These are phyloP conservation scores for Nicotiana benthamiana DNA, from an alignment of 257 asterid species.

Conservation along the genomic window DNA sequence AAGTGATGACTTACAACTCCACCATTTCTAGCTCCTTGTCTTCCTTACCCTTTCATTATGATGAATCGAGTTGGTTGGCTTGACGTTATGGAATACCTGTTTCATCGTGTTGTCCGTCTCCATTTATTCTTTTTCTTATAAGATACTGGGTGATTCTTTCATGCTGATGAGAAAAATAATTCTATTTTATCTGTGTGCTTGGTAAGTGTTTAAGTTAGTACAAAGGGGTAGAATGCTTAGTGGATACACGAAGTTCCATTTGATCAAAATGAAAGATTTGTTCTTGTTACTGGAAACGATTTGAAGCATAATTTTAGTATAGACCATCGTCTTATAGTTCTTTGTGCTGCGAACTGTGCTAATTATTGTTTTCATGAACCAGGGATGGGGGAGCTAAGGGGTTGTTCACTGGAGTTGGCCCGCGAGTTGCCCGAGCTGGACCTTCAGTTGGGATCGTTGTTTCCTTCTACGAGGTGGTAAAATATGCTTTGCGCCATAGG, in stretches of 20 bases:
- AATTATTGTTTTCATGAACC: constrained; percentile 4
- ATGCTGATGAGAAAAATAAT: background rate
- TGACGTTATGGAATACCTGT: background rate
- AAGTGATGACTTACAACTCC: background rate
- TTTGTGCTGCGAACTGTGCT: background rate
- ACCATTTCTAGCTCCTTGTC: background rate
- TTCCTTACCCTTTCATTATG: background rate
- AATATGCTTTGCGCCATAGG: constrained; percentile 40
- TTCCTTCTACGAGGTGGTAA: constrained; percentile 68
- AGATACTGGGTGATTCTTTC: background rate
- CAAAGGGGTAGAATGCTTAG: background rate
- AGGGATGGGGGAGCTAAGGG: constrained; percentile 75
- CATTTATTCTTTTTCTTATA: background rate
- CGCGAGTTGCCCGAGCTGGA: constrained; percentile 75
- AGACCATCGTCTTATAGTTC: background rate
- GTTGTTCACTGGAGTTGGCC: constrained; percentile 57
- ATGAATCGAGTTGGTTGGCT: background rate
- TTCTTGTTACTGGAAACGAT: background rate
- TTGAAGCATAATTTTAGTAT: background rate
- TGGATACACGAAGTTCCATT: background rate
- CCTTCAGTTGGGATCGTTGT: constrained; percentile 90
- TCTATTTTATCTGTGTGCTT: background rate
- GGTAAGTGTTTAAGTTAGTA: background rate
- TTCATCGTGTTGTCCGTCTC: background rate
- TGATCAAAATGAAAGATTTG: background rate